These are phyloP conservation scores for Veloporphyrellus conicus DNA, from an alignment of 1,284 basidiomycete genomes.

Conservation along the genomic window DNA sequence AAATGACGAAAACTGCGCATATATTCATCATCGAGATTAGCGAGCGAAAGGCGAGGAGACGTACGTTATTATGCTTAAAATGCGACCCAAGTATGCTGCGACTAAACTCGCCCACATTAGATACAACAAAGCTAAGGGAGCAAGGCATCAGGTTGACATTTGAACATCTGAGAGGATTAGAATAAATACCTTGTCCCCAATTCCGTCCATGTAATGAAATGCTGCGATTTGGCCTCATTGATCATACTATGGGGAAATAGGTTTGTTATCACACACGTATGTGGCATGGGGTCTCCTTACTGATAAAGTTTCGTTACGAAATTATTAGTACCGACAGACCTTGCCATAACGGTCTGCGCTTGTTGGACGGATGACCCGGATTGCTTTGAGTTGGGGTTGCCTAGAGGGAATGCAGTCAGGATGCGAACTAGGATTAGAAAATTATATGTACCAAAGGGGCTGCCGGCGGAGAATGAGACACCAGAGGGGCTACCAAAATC, in stretches of 20 bases:
- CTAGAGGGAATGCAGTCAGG: slow-evolving; percentile 6
- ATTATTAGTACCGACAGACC: slow-evolving; percentile 70
- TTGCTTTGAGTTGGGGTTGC: slow-evolving; percentile 11
- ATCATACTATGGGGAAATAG: slow-evolving; percentile 57
- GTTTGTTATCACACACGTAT: neutral
- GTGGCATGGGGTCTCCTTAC: slow-evolving; percentile 41
- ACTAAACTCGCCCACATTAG: slow-evolving; percentile 78
- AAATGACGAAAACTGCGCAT: slow-evolving; percentile 77
- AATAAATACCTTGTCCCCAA: slow-evolving; percentile 56
- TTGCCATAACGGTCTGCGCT: slow-evolving; percentile 50
- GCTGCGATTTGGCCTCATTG: slow-evolving; percentile 70
- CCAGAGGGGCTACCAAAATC: slow-evolving; percentile 21
- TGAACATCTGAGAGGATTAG: neutral
- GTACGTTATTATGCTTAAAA: slow-evolving; percentile 79
- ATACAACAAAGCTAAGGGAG: slow-evolving; percentile 66
- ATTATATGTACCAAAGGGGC: slow-evolving; percentile 8
- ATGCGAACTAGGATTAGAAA: neutral
- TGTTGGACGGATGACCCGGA: slow-evolving; percentile 17
- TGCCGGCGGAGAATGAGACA: slow-evolving; percentile 14
- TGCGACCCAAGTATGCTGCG: slow-evolving; percentile 74
- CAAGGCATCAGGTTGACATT: neutral
- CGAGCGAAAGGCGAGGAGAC: slow-evolving; percentile 24
- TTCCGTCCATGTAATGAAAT: slow-evolving; percentile 76
- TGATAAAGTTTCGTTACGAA: slow-evolving; percentile 81
- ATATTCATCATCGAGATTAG: slow-evolving; percentile 10